Base-by-base conservation (phyloP, 768 basidiomycete genomes). In the Suillus sp. region DNA sequence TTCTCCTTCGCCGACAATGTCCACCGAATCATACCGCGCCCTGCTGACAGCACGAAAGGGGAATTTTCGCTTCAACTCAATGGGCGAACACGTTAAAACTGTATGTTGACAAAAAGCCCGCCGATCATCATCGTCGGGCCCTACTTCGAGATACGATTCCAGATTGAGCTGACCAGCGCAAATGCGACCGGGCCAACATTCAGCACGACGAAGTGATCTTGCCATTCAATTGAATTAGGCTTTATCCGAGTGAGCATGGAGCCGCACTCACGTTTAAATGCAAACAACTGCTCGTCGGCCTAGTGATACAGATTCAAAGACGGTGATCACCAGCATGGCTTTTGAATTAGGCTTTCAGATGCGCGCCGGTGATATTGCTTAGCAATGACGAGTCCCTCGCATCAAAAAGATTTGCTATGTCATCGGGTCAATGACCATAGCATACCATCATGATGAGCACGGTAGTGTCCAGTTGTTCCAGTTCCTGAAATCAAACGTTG, bases 271-370 rank as follows among this genome's bases (percentile, higher is more conserved):
- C 25, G 48, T 50, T 27, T 27, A 10, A 27, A 50, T 50, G 16
- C 8, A 48, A 48, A 50, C 16, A 27, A 27, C 25, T 3, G 48
- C 48, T 8, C 14, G 8, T 50, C 14, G 25, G 25, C 25, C 47
- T 48, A 27, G 35, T 8, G 34, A 55, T 37, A 22, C 3, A 27
- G 48, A 27, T 55, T 9, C 34, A 54, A 22, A 32, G 35, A 38
- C 37, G 55, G 55, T 11, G 55, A 27, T 38, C 25, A 57, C 37
- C 11, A 38, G 55, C 18, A 20, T 32, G 51, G 30, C 30, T 53
- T 56, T 57, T 27, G 55, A 1, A 57, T 40, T 27, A 40, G 22
- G 55, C 35, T 57, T 57, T 57, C 25, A 57, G 25, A 57, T 27
- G 35, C 1, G 34, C 14, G 9, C 35, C 14, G 22, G 35, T 1